A percentile compares a stretch with the other conserved stretches of the same genome.
These are phyloP conservation scores for Fennellomyces sp. DNA, from an alignment of 371 early-diverging fungal species.

Conservation along the genomic window DNA sequence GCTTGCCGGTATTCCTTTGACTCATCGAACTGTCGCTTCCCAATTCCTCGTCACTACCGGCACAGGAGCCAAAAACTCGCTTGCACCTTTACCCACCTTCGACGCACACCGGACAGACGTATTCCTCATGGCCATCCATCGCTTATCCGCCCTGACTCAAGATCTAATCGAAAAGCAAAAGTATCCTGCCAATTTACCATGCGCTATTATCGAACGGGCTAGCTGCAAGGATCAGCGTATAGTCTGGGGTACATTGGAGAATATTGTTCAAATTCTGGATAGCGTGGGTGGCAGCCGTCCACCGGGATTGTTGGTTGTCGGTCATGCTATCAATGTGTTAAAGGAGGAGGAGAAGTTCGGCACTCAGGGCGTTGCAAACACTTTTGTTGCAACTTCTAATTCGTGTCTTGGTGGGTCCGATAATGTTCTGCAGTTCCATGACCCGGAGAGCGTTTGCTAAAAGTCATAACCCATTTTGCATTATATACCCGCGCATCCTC, in stretches of 20 bases:
- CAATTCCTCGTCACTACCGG: conserved; percentile 88
- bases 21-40: conserved; percentile 86
- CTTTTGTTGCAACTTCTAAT: conserved; percentile 22
- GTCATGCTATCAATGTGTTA: conserved; percentile 56
- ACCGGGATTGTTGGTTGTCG: conserved; percentile 75
- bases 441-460: conserved; percentile 47
- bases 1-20: conserved; percentile 84
- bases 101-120: conserved; percentile 78
- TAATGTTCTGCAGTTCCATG: conserved; percentile 39
- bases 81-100: conserved; percentile 64
- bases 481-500: too few relatives aligned
- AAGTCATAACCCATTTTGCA: too few relatives aligned
- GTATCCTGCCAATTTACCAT: conserved; percentile 68
- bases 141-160: conserved; percentile 60
- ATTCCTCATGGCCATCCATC: conserved; percentile 85
- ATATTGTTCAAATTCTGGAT: conserved; percentile 65
- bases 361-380: conserved; percentile 34
- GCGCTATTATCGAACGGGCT: conserved; percentile 79
- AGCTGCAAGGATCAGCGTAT: conserved; percentile 74
- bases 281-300: conserved; percentile 73
- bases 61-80: conserved; percentile 55
- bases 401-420: not conserved
- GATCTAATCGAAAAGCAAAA: conserved; percentile 55
- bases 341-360: conserved; percentile 34
- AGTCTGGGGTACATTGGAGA: conserved; percentile 58